A percentile compares a stretch with the other conserved stretches of the same genome.
Conservation (phyloP, 1,284 basidiomycete genomes). For the Amylostereum areolatum region DNA sequence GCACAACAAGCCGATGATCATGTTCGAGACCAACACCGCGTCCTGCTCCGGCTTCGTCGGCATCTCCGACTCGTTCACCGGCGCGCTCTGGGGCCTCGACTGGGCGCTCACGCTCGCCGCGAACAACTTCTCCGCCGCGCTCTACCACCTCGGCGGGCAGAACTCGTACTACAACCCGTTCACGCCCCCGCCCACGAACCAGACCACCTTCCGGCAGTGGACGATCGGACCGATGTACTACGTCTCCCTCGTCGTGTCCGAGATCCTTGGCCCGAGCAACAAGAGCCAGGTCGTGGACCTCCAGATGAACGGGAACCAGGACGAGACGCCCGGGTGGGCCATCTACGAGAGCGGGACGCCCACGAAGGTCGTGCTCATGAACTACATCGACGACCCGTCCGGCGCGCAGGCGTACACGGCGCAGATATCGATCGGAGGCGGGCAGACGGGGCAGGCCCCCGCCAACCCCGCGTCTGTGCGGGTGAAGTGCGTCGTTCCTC, state of each 20-base stretch:
- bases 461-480: slow-evolving; percentile 18
- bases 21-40: slow-evolving; percentile 53
- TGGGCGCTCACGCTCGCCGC: slow-evolving; percentile 47
- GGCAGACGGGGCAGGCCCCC: slow-evolving; percentile 13
- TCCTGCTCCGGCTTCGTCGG: slow-evolving; percentile 53
- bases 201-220: slow-evolving; percentile 28
- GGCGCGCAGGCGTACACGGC: slow-evolving; percentile 26
- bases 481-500: slow-evolving; percentile 19
- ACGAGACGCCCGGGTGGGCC: slow-evolving; percentile 24
- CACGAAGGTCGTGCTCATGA: slow-evolving; percentile 25
- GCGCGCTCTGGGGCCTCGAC: slow-evolving; percentile 55
- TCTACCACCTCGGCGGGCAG: slow-evolving; percentile 36
- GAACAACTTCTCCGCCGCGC: slow-evolving; percentile 29
- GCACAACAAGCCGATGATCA: slow-evolving; percentile 45
- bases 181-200: slow-evolving; percentile 30
- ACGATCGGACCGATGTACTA: slow-evolving; percentile 31
- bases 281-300: slow-evolving; percentile 25
- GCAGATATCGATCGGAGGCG: slow-evolving; percentile 23
- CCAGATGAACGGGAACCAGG: slow-evolving; percentile 17
- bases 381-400: slow-evolving; percentile 27
- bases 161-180: slow-evolving; percentile 29
- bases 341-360: slow-evolving; percentile 25
- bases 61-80: slow-evolving; percentile 43
- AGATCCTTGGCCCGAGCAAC: slow-evolving; percentile 26
- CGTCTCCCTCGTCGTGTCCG: slow-evolving; percentile 27